These are phyloP conservation scores for Colletotrichum chrysophilum DNA, from an alignment of 2,329 filamentous ascomycete species.

Conservation along the genomic window DNA sequence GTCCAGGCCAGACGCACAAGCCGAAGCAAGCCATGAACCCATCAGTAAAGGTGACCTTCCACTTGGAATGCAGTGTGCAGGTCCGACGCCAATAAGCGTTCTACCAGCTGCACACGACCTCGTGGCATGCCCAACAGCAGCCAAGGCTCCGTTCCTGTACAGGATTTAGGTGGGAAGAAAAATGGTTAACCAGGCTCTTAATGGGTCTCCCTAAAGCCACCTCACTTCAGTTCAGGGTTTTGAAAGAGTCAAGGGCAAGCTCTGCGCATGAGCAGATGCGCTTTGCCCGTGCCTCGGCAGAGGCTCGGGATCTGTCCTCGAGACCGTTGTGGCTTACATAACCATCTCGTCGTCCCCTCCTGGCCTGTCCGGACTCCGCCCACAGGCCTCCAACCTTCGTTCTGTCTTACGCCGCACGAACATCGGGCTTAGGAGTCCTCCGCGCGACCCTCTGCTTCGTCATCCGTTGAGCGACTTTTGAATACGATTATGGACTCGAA, in stretches of 20 bases:
- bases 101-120: neutral
- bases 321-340: neutral
- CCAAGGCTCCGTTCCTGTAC: neutral
- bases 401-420: neutral
- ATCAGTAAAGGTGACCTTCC: neutral
- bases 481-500: neutral
- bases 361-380: neutral
- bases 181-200: neutral
- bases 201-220: neutral
- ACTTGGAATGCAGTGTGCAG: neutral
- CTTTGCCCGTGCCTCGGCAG: neutral
- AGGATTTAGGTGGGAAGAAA: too few species aligned
- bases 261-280: neutral
- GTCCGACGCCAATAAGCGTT: neutral
- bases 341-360: neutral
- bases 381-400: neutral
- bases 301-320: neutral
- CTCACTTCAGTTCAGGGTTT: neutral
- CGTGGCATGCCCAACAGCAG: constrained; percentile 1
- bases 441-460: neutral
- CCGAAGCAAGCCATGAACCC: constrained; percentile 8
- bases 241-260: neutral
- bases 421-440: neutral
- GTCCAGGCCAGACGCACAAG: neutral
- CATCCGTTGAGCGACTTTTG: neutral